Base-by-base conservation (phyloP, 2,329 filamentous ascomycete genomes). In the Thelonectria discophora region DNA sequence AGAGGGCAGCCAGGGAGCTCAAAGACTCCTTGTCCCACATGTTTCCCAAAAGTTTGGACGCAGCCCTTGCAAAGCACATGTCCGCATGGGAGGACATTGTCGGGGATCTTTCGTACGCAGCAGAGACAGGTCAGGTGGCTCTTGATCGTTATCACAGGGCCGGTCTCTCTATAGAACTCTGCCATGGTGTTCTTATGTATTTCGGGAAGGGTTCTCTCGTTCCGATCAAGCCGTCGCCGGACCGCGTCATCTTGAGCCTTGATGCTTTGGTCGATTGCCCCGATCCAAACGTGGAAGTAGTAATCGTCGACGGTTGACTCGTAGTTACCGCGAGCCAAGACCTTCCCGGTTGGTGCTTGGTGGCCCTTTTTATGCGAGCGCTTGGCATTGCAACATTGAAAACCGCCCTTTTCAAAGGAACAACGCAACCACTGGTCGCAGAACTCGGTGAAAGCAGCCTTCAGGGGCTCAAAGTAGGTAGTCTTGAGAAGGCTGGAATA, bases 41-140 rank as follows among this genome's bases (percentile, higher is more conserved):
- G 32, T 10, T 40, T 51, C 10, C 53, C 53, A 37, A 52, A 57
- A 9, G 48, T 30, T 13, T 57, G 48, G 3, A 61, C 43, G 17
- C 58, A 61, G 5, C 40, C 20, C 17, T 57, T 61, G 37, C 53
- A 61, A 10, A 61, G 37, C 15, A 57, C 42, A 42, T 61, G 58
- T 5, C 43, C 48, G 13, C 58, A 61, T 5, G 53, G 53, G 12
- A 61, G 58, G 4, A 30, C 58, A 27, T 61, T 51, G 17, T 57
- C 53, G 3, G 58, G 58, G 2, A 61, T 48, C 24, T 52, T 53
- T 10, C 58, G 47, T 13, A 61, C 47, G 32, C 53, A 57, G 39
- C 40, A 52, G 12, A 61, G 58, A 18, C 53, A 61, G 4, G 53
- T 57, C 42, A 47, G 27, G 30, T 61, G 40, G 21, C 54, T 61